phyloP scores from a whole-genome alignment of 495 filamentous ascomycete genomes.

The Cladorrhinum samala region DNA sequence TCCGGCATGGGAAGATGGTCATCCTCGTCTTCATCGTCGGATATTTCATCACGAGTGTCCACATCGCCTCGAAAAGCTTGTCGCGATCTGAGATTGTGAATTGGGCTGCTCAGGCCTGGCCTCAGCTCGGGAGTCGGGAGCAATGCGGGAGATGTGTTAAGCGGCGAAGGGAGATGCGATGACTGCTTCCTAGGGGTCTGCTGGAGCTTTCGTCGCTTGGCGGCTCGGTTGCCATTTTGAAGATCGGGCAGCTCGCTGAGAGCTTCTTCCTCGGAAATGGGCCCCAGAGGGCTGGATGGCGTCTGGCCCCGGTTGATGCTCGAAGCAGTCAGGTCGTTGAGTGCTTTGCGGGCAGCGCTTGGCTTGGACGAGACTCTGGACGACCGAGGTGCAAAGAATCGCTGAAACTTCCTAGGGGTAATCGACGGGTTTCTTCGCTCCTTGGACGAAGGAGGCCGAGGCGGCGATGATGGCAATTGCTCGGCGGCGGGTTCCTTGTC shows the following conservation, averaged over 20 bases:
- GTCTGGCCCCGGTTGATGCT: slow-evolving; percentile 53
- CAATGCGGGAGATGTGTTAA: slow-evolving; percentile 20
- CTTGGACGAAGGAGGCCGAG: slow-evolving; percentile 27
- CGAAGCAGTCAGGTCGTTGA: slow-evolving; percentile 64
- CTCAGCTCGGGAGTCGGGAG: slow-evolving; percentile 23
- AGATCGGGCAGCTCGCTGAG: slow-evolving; percentile 21
- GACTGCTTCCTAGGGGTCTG: slow-evolving; percentile 19
- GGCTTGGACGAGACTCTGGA: slow-evolving; percentile 38
- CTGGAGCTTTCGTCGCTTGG: slow-evolving; percentile 39
- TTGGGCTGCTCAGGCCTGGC: slow-evolving; percentile 30
- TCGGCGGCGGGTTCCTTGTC: slow-evolving; percentile 17
- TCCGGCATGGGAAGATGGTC: slow-evolving; percentile 9
- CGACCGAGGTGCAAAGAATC: slow-evolving; percentile 74
- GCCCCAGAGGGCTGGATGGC: slow-evolving; percentile 40
- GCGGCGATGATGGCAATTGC: slow-evolving; percentile 34
- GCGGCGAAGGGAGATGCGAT: slow-evolving; percentile 22
- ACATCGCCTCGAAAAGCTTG: slow-evolving; percentile 22
- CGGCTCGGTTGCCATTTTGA: slow-evolving; percentile 12
- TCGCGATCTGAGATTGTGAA: slow-evolving; percentile 27
- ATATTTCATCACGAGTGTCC: slow-evolving; percentile 20
- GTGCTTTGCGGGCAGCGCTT: slow-evolving; percentile 54
- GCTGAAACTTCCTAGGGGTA: slow-evolving; percentile 67
- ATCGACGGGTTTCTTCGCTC: slow-evolving; percentile 49
- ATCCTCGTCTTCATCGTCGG: slow-evolving; percentile 26
- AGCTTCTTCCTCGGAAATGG: slow-evolving; percentile 28